phyloP scores from a whole-genome alignment of 2,329 filamentous ascomycete genomes.

The Tolypocladium capitatum region DNA sequence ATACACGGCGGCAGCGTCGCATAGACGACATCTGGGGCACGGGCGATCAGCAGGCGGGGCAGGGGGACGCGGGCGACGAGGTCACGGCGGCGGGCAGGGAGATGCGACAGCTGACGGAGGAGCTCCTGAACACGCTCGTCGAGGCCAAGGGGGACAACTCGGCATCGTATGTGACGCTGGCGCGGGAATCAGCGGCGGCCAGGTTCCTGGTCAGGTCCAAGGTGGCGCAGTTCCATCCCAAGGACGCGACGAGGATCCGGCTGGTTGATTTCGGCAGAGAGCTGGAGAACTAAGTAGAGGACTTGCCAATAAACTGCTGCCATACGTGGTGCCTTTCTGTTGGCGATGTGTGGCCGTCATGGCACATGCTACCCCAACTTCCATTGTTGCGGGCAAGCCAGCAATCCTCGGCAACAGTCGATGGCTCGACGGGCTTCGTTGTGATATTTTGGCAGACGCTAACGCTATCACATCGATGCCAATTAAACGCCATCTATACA shows the following conservation, averaged over 20 bases:
- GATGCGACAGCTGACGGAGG: slow-evolving; percentile 47
- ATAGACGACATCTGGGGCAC: slow-evolving; percentile 52
- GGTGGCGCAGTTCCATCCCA: slow-evolving; percentile 53
- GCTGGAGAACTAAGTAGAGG: slow-evolving; percentile 33
- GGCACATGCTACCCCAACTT: not conserved
- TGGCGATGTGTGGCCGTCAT: not conserved
- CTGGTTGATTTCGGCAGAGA: slow-evolving; percentile 53
- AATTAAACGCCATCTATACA: not conserved
- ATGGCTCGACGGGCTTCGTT: too few species aligned
- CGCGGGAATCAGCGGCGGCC: slow-evolving; percentile 47
- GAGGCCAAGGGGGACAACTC: slow-evolving; percentile 40
- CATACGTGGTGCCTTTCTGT: not conserved
- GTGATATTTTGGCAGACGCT: not conserved
- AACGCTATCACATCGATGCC: not conserved
- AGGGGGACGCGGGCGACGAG: slow-evolving; percentile 26
- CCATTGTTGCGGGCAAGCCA: too few species aligned
- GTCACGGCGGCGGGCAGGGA: slow-evolving; percentile 38
- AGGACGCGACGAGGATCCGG: slow-evolving; percentile 44
- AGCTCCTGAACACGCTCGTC: slow-evolving; percentile 44
- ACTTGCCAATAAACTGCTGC: not conserved
- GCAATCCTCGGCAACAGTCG: too few species aligned
- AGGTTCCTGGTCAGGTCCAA: slow-evolving; percentile 52
- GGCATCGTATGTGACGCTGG: slow-evolving; percentile 44
- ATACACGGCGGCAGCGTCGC: slow-evolving; percentile 43
- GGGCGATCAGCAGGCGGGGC: slow-evolving; percentile 7